Evolutionary conservation across 2,329 filamentous ascomycete species (phyloP), one percentile per base, ranked within the genome.

Genomic region (Aspergillus spinulosporus): DNA sequence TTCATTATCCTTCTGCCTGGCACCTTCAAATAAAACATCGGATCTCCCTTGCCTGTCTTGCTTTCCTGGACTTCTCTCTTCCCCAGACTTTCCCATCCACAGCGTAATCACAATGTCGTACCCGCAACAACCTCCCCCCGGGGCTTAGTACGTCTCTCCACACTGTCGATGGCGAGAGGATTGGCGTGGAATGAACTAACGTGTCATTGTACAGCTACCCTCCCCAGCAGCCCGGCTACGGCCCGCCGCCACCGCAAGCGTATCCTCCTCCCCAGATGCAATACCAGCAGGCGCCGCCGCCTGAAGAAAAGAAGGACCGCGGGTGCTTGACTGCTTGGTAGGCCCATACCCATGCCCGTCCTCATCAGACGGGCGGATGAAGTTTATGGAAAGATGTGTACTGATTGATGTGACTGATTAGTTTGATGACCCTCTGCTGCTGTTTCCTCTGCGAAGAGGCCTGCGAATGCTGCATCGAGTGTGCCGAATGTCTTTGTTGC

Each of bases 401-500:
- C 21, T 21, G 21, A 21, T 8, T 11, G 21, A 39, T 4, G 2
- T 11, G 21, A 45, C 55, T 7, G 1, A 9, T 2, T 37, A 62
- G 61, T 58, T 40, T 63, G 21, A 54, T 62, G 57, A 61, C 61
- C 8, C 49, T 63, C 57, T 63, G 61, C 61, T 63, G 61, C 40
- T 63, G 61, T 34, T 63, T 63, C 53, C 58, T 63, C 12, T 63
- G 61, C 55, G 61, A 63, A 28, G 61, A 63, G 45, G 52, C 55
- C 5, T 63, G 61, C 49, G 61, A 63, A 42, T 63, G 61, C 57
- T 63, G 61, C 50, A 48, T 63, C 31, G 61, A 63, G 45, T 58
- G 54, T 34, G 48, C 44, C 8, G 59, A 61, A 49, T 63, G 61
- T 49, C 49, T 61, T 12, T 63, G 61, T 57, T 62, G 59, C 51